Conservation (phyloP, 2,329 filamentous ascomycete species). For the Aureobasidium sp. region DNA sequence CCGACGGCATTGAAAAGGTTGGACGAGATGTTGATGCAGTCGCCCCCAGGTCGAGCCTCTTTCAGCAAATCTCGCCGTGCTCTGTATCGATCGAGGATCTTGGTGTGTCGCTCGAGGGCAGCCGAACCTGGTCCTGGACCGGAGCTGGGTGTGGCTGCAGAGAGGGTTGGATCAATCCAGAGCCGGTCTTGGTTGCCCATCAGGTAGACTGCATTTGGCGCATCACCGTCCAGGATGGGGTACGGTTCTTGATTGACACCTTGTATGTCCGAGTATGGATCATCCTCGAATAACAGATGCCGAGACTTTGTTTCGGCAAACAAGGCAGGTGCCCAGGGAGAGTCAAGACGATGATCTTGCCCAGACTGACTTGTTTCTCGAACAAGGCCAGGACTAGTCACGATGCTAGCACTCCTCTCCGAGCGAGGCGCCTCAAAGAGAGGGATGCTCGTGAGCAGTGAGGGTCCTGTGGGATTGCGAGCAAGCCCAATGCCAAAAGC, state of each 20-base stretch:
- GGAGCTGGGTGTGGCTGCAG: neutral
- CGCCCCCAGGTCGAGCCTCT: neutral
- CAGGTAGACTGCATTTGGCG: neutral
- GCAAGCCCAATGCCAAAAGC: constrained; percentile 5
- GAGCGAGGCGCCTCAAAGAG: neutral
- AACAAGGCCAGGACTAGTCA: neutral
- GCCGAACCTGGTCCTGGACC: neutral
- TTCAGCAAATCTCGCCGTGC: neutral
- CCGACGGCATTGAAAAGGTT: constrained; percentile 5
- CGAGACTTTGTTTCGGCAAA: neutral
- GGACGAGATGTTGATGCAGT: constrained; percentile 1
- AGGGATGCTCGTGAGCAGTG: constrained; percentile 1
- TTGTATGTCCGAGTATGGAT: neutral
- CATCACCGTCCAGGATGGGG: neutral
- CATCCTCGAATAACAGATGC: constrained; percentile 4
- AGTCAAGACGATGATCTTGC: neutral
- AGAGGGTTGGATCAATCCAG: constrained; percentile 3
- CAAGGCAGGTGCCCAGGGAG: neutral
- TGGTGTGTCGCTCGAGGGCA: neutral
- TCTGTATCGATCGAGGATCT: neutral
- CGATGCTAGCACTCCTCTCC: neutral
- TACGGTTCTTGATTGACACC: neutral
- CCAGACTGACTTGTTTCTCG: neutral
- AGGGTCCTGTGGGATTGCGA: constrained; percentile 9
- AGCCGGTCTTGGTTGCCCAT: neutral